Evolutionary conservation across 2,329 filamentous ascomycete species (phyloP).

Genomic region (Polytolypa hystricis): DNA sequence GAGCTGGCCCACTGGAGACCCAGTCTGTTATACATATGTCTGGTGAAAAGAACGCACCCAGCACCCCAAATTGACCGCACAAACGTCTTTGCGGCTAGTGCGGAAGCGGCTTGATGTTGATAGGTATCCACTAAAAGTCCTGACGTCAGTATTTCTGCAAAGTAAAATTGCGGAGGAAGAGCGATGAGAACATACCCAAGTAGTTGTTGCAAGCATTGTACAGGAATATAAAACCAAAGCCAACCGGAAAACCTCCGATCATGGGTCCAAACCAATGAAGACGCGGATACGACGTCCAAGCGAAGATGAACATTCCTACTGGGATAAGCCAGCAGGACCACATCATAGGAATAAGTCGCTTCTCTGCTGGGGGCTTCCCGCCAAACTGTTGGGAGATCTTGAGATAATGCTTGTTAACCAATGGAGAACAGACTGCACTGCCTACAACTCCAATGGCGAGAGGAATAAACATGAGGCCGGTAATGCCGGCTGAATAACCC

Average conservation of each 20-base stretch:
- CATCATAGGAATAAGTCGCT: slow-evolving; percentile 76
- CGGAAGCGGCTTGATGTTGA: slow-evolving; percentile 66
- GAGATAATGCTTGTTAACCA: slow-evolving; percentile 75
- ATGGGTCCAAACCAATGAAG: slow-evolving; percentile 62
- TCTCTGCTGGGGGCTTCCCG: slow-evolving; percentile 65
- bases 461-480: slow-evolving; percentile 80
- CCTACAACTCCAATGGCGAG: slow-evolving; percentile 62
- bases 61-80: slow-evolving; percentile 74
- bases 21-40: slow-evolving; percentile 65
- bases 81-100: slow-evolving; percentile 71
- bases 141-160: slow-evolving; percentile 1
- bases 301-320: slow-evolving; percentile 55
- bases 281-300: slow-evolving; percentile 55
- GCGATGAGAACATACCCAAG: slow-evolving; percentile 31
- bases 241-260: slow-evolving; percentile 60
- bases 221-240: slow-evolving; percentile 73
- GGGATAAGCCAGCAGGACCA: slow-evolving; percentile 61
- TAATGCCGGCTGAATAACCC: slow-evolving; percentile 60
- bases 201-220: slow-evolving; percentile 73
- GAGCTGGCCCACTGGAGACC: slow-evolving; percentile 66
- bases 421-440: slow-evolving; percentile 55
- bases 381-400: slow-evolving; percentile 50
- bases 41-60: slow-evolving; percentile 63
- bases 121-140: slow-evolving; percentile 46
- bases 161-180: background rate